Conservation (phyloP, 345 rosid species). For the Citrus mangshanensis region DNA sequence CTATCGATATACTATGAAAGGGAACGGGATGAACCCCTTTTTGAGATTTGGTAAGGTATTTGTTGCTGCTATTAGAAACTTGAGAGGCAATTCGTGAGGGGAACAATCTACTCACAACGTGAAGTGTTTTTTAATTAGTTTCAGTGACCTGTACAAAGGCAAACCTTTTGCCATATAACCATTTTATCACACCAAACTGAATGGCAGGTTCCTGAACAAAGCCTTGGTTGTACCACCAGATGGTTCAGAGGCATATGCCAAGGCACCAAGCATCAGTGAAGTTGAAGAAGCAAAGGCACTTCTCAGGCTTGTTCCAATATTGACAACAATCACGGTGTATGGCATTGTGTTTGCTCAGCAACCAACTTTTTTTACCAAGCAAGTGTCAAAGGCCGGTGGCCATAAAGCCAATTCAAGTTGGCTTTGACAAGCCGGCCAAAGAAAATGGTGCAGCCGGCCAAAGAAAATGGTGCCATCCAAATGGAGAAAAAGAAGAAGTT, state of each 20-base stretch:
- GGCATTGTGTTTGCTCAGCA: conserved; percentile 53
- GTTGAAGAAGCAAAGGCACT: conserved; percentile 54
- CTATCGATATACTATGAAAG: conserved; percentile 27
- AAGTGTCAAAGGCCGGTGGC: too few relatives aligned
- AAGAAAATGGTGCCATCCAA: too few relatives aligned
- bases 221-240: conserved; percentile 32
- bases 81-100: too few relatives aligned
- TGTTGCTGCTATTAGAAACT: conserved; percentile 39
- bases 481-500: too few relatives aligned
- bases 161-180: not conserved
- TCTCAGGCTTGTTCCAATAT: conserved; percentile 46
- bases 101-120: conserved; percentile 11
- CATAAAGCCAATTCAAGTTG: too few relatives aligned
- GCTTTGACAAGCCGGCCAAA: too few relatives aligned
- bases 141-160: not conserved
- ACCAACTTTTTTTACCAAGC: conserved; percentile 53
- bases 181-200: not conserved
- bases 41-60: conserved; percentile 37
- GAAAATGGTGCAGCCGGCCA: too few relatives aligned
- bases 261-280: conserved; percentile 24
- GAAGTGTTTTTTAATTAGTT: not conserved
- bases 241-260: conserved; percentile 19
- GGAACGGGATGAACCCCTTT: conserved; percentile 41
- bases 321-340: conserved; percentile 43
- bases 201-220: conserved; percentile 50